Base-by-base conservation (phyloP, 164 flowering plant species). In the Magnolia changhungtana region DNA sequence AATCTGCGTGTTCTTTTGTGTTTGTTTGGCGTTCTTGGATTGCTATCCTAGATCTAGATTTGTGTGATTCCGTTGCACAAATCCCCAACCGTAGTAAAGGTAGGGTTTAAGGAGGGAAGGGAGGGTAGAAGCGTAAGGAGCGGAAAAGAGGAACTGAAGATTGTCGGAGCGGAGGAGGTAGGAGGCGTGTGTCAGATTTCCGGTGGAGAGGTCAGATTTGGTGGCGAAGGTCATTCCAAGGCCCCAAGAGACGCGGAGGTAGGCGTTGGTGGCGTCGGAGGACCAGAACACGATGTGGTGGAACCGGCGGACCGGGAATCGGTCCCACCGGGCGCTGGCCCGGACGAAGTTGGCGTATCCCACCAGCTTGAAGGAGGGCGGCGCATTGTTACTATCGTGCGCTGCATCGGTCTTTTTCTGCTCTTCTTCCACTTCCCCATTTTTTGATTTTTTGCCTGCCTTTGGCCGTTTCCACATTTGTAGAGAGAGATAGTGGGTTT, bases 211-310 rank as follows among this genome's bases (percentile, higher is more conserved):
- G 77, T 92, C 98, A 69, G 98, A 94, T 65, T 87, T 90, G 72
- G 92, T 89, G 74, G 82, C 80, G 45, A 91, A 50, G 19, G 91
- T 89, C 91, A 92, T 87, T 74, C 97, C 97, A 76, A 94, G 92
- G 1, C 91, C 97, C 89, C 89, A 88, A 1, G 93, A 89, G 86
- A 94, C 92, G 13, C 97, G 91, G 50, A 85, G 84, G 52, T 90
- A 74, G 10, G 82, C n/a, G 81, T 90, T 94, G 84, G 91, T 88
- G 72, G 98, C 95, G 78, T 94, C 98, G 78, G 85, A 72, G 85
- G 86, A 85, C 91, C 92, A 94, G 86, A 94, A 92, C 81, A 92
- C 98, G 50, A 94, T 67, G 79, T 94, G 98, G 88, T 94, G 95
- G 93, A 91, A 94, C 2, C 89, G 83, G 24, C 77, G 81, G 27